Percentiles rank a stretch among this genome's conserved stretches.
phyloP scores from a whole-genome alignment of 257 asterid genomes.

The Linderniella brevidens region DNA sequence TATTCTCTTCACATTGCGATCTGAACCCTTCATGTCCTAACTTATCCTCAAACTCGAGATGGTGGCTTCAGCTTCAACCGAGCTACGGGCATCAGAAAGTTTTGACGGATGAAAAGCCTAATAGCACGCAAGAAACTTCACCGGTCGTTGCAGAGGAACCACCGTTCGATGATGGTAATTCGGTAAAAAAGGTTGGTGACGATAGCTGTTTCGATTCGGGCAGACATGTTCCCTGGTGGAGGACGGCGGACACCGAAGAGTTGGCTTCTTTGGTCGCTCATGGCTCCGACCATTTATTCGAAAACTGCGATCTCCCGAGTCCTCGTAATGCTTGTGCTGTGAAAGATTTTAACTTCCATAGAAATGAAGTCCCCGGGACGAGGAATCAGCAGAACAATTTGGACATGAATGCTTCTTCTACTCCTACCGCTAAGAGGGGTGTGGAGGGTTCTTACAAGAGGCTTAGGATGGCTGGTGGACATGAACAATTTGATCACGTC shows the following conservation, averaged over 20 bases:
- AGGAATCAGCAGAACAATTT: no score
- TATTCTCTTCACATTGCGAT: conserved; percentile 22
- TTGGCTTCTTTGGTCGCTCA: conserved; percentile 54
- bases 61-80: conserved; percentile 73
- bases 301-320: conserved; percentile 83
- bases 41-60: conserved; percentile 50
- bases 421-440: no score
- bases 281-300: conserved; percentile 38
- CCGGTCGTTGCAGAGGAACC: conserved; percentile 11
- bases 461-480: no score
- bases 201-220: conserved; percentile 24
- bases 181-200: conserved; percentile 9
- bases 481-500: no score
- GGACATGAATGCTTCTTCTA: no score
- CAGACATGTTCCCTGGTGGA: conserved; percentile 71
- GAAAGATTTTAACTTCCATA: conserved; percentile 19
- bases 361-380: conserved; percentile 8
- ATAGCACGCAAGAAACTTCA: conserved; percentile 9
- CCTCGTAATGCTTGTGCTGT: conserved; percentile 34
- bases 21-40: conserved; percentile 30
- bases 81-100: conserved; percentile 26
- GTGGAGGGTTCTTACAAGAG: no score
- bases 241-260: conserved; percentile 62
- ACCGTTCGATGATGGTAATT: conserved; percentile 9
- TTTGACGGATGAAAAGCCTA: conserved; percentile 18